Evolutionary conservation across 345 rosid genomes (phyloP), one percentile per base, ranked within the genome.

Genomic region (Arabidopsis thaliana): DNA sequence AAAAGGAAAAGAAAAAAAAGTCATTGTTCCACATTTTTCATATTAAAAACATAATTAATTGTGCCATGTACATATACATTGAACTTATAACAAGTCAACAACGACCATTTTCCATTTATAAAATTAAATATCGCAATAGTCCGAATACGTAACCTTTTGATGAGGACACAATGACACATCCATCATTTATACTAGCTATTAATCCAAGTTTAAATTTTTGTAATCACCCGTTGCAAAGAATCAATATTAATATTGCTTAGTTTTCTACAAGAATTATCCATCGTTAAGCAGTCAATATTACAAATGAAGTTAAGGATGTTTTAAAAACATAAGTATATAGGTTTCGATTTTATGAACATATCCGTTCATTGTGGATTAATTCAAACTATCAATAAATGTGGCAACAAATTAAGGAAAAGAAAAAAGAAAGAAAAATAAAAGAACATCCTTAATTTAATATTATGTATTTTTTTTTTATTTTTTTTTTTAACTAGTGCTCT

Each of bases 21-120:
- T 66, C 56, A 34, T 72, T 78, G 77, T 52, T 66, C 68, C 73
- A 78, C 78, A 66, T 78, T 66, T 59, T 71, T 71, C 77, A 71
- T 58, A 59, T 71, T 51, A 50, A 57, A 65, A 46, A 65, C 57
- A 67, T 55, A 71, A 13, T 46, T 71, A 57, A 6, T 45, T 71
- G 38, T 63, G 45, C 61, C 65, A 53, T 56, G 70, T 64, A 70
- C 40, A 64, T 34, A 24, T 70, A 49, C 67, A 78, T 58, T 71
- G 72, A 78, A 77, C 67, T 32, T 71, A 38, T 55, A 48, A 59
- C 67, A 77, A 64, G 80, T 77, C 80, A 63, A 56, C 80, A 71
- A 20, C 65, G 46, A 71, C 61, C 42, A 77, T 8, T 46, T 37
- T 63, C 23, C 53, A 56, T 20, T 45, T 38, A 62, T 56, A 22